Conservation (phyloP, 2,329 filamentous ascomycete genomes). For the Periconia sp. region DNA sequence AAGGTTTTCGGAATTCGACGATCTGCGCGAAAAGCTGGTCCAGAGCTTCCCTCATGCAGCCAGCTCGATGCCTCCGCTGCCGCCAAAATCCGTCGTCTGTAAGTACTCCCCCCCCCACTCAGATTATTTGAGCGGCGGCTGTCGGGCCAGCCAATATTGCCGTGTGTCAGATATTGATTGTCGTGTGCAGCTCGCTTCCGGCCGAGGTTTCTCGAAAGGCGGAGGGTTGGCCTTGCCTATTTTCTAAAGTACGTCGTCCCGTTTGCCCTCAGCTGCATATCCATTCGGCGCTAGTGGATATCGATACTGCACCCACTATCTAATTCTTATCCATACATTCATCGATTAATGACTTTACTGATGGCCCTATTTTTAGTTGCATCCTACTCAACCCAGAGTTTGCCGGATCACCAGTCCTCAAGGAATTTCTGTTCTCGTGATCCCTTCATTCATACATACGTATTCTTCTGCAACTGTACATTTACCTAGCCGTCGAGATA, state of each 20-base stretch:
- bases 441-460: not conserved
- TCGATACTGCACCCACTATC: too few relatives aligned
- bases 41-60: slow-evolving; percentile 81
- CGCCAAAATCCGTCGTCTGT: slow-evolving; percentile 88
- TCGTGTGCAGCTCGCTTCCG: slow-evolving; percentile 63
- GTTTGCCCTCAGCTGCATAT: not conserved
- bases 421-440: slow-evolving; percentile 78
- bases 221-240: slow-evolving; percentile 81
- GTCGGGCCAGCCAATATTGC: slow-evolving; percentile 14
- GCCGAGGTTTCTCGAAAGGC: slow-evolving; percentile 80
- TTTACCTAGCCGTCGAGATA: not conserved
- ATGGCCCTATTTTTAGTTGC: slow-evolving; percentile 60
- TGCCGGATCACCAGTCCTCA: slow-evolving; percentile 84
- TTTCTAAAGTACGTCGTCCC: slow-evolving; percentile 77
- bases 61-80: slow-evolving; percentile 83
- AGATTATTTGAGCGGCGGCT: too few relatives aligned
- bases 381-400: slow-evolving; percentile 92
- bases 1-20: slow-evolving; percentile 91
- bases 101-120: slow-evolving; percentile 45
- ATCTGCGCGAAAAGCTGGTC: slow-evolving; percentile 72
- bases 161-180: slow-evolving; percentile 18
- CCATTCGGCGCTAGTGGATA: slow-evolving; percentile 18
- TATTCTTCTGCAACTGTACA: not conserved
- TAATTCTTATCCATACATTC: too few relatives aligned
- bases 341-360: slow-evolving; percentile 17